These are phyloP conservation scores for Rhizopogon rudus DNA, from an alignment of 768 basidiomycete genomes.

Conservation along the genomic window DNA sequence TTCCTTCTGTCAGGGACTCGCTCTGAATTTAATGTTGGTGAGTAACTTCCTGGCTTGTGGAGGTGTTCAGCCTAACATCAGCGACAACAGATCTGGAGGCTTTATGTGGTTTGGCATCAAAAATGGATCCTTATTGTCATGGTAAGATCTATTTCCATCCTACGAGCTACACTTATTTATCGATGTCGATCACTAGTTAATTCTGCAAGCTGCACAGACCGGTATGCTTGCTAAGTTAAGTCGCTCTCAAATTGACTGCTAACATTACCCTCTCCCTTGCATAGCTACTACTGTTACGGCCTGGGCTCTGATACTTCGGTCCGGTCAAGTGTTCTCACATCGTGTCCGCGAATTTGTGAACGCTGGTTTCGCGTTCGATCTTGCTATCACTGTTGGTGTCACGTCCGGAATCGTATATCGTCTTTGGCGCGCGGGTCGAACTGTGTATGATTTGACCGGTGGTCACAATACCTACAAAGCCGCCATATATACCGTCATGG, in stretches of 20 bases:
- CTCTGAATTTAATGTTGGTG: conserved; percentile 2
- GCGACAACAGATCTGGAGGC: conserved; percentile 1
- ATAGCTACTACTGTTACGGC: neutral
- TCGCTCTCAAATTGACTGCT: neutral
- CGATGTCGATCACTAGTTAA: neutral
- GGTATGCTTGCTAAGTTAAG: neutral
- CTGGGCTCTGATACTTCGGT: neutral
- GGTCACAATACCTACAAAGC: conserved; percentile 2
- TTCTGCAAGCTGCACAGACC: neutral
- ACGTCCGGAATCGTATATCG: conserved; percentile 10
- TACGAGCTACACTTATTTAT: neutral
- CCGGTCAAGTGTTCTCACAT: neutral
- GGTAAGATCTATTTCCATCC: neutral
- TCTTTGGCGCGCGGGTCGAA: conserved; percentile 7
- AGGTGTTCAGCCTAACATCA: neutral
- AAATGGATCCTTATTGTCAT: neutral
- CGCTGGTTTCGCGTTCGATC: conserved; percentile 3
- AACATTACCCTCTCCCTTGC: neutral
- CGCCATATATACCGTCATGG: conserved; percentile 10
- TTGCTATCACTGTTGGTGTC: conserved; percentile 7
- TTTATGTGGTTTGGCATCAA: conserved; percentile 1
- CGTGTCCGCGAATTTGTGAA: neutral
- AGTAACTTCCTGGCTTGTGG: neutral
- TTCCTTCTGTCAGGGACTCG: neutral
- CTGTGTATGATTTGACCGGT: neutral